phyloP scores from a whole-genome alignment of 164 flowering plant genomes.

The Aristolochia fimbriata region DNA sequence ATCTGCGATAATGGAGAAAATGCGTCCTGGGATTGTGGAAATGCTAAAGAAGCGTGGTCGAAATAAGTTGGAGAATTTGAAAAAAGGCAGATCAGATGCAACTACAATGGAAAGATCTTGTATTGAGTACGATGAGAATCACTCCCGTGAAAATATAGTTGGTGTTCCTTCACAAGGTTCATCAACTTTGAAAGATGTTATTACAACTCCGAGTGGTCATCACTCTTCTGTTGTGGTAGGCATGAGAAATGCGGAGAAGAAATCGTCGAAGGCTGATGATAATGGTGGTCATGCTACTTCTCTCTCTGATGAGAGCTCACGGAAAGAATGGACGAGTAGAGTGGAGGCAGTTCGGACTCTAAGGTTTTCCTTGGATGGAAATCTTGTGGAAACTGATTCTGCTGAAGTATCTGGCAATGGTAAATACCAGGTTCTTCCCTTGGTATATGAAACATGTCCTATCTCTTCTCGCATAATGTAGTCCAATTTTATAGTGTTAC shows the following conservation, averaged over 20 bases:
- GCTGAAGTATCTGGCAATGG: constrained; percentile 16
- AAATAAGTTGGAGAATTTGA: constrained; percentile 41
- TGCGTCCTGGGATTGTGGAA: constrained; percentile 48
- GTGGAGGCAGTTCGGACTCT: constrained; percentile 73
- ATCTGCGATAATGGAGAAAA: constrained; percentile 65
- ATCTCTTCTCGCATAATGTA: too few species aligned
- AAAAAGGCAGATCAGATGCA: constrained; percentile 7
- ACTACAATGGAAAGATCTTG: constrained; percentile 5
- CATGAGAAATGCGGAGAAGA: constrained; percentile 8
- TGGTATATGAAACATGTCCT: too few species aligned
- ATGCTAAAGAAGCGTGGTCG: constrained; percentile 47
- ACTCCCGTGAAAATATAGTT: neutral
- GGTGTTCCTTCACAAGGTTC: too few species aligned
- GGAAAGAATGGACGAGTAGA: constrained; percentile 78
- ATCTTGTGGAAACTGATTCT: constrained; percentile 30
- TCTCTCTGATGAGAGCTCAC: constrained; percentile 21
- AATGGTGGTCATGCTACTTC: constrained; percentile 11
- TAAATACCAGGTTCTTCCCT: constrained; percentile 8
- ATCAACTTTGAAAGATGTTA: constrained; percentile 2
- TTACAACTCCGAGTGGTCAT: constrained; percentile 8
- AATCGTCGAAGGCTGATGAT: constrained; percentile 8
- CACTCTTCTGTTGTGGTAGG: constrained; percentile 8
- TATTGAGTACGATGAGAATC: constrained; percentile 12
- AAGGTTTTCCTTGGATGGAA: constrained; percentile 77
- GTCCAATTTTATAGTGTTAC: too few species aligned